Conservation (phyloP, 306 rosid species). For the Gillenia trifoliata region DNA sequence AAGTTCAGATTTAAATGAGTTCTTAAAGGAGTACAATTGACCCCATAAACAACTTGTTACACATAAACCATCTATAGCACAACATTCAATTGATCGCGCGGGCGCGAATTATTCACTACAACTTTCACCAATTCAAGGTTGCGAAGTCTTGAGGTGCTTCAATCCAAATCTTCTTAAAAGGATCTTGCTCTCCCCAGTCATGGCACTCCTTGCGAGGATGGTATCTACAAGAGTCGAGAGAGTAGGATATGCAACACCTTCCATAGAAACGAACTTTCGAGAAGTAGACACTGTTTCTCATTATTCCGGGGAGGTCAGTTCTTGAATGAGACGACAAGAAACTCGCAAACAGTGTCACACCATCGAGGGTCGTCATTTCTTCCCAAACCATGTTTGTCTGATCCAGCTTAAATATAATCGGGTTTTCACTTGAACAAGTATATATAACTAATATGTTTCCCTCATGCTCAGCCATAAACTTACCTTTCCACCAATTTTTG, state of each 20-base stretch:
- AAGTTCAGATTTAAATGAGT: background rate
- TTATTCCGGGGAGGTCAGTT: slow-evolving; percentile 56
- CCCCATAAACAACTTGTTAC: background rate
- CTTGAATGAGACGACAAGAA: slow-evolving; percentile 74
- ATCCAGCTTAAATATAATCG: slow-evolving; percentile 69
- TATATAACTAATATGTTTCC: slow-evolving; percentile 67
- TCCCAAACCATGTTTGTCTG: slow-evolving; percentile 60
- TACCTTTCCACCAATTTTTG: slow-evolving; percentile 91
- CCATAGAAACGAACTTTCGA: slow-evolving; percentile 85
- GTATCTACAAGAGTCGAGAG: slow-evolving; percentile 57
- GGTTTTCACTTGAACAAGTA: slow-evolving; percentile 77
- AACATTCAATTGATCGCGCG: background rate
- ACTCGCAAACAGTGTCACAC: slow-evolving; percentile 63
- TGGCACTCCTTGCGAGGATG: slow-evolving; percentile 81
- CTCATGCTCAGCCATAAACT: slow-evolving; percentile 69
- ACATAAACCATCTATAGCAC: background rate
- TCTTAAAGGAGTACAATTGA: background rate
- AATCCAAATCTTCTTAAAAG: slow-evolving; percentile 76
- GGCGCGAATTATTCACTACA: slow-evolving; percentile 20
- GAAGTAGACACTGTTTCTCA: slow-evolving; percentile 71
- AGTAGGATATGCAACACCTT: slow-evolving; percentile 72
- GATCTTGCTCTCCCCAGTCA: slow-evolving; percentile 90
- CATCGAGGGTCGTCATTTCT: slow-evolving; percentile 63
- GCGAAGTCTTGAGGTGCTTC: slow-evolving; percentile 68
- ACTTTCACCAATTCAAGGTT: slow-evolving; percentile 43